Base-by-base conservation (phyloP, 2,329 filamentous ascomycete genomes). In the Penicillium sp. region DNA sequence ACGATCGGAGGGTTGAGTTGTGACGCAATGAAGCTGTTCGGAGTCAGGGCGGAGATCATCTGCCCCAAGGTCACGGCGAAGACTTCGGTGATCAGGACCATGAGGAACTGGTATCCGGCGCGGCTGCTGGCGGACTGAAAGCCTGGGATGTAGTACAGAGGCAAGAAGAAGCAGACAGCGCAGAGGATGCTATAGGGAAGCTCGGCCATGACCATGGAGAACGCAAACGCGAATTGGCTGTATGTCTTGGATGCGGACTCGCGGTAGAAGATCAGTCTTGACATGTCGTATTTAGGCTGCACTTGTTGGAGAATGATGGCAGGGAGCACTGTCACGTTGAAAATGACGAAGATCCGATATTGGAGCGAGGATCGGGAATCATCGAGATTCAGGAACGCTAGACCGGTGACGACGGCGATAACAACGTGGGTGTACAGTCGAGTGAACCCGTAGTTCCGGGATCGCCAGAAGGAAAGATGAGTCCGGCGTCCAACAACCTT, bases 191-290 rank as follows among this genome's bases (percentile, higher is more conserved):
- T 89, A 81, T 96, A 96, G 0, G 92, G 92, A 72, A 96, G 83
- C 75, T 96, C 92, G 31, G 90, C 91, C 6, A 92, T 70, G n/a
- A 94, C 83, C 80, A 95, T 89, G 36, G 88, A 87, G 0, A 89
- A 77, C 0, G 88, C 88, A 68, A 96, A 96, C 2, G 89, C 89
- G 60, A 91, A 86, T 49, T 89, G 85, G 60, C 85, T 88, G 82
- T 96, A 96, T 75, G 93, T 92, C 79, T 96, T 96, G 56, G 89
- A 88, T 16, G 90, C 89, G 18, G 89, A 85, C 77, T 96, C 92
- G 58, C 92, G 89, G 82, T 93, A 95, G 79, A 91, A 93, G 63
- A 96, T 88, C 70, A 90, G 83, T 44, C 92, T 86, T 61, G 89
- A 88, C 69, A 93, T 81, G 70, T 92, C 88, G 74, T 90, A 96